Evolutionary conservation across 805 yeast genomes (phyloP).

Genomic region (Metschnikowia cerradonensis): DNA sequence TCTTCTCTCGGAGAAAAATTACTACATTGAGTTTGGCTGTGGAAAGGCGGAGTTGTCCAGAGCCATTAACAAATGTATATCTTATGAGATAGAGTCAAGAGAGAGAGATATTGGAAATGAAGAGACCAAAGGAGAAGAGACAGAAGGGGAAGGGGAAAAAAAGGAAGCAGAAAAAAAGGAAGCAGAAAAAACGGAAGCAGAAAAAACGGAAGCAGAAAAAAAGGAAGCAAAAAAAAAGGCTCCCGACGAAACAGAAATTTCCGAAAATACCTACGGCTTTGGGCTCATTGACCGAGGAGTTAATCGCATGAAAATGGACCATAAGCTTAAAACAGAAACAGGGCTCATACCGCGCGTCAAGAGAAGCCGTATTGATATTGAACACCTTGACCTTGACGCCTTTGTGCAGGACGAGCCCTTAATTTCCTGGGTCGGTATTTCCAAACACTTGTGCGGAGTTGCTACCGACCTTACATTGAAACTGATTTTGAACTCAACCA

Average conservation of each 20-base stretch:
- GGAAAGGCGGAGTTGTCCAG: conserved; percentile 84
- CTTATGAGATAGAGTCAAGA: conserved; percentile 16
- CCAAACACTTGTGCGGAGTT: conserved; percentile 90
- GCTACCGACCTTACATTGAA: conserved; percentile 84
- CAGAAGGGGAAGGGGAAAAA: too few species aligned
- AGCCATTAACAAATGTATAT: conserved; percentile 44
- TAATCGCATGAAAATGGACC: conserved; percentile 74
- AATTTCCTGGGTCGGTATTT: conserved; percentile 50
- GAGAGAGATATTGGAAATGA: background rate
- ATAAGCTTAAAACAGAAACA: conserved; percentile 55
- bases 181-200: too few species aligned
- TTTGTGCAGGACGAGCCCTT: conserved; percentile 28
- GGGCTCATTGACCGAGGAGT: conserved; percentile 73
- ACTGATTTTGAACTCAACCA: conserved; percentile 46
- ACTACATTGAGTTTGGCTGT: conserved; percentile 80
- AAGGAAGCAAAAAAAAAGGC: too few species aligned
- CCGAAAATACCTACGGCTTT: conserved; percentile 32
- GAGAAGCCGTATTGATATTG: conserved; percentile 72
- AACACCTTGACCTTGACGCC: conserved; percentile 57
- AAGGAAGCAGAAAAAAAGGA: too few species aligned
- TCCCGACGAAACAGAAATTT: too few species aligned
- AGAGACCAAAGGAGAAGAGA: too few species aligned
- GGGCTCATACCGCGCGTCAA: conserved; percentile 30
- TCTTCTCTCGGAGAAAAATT: conserved; percentile 32
- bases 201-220: too few species aligned